Percentiles rank a stretch among this genome's conserved stretches.
Evolutionary conservation across 768 basidiomycete species (phyloP).

Genomic region (Coprinopsis strossmayeri): DNA sequence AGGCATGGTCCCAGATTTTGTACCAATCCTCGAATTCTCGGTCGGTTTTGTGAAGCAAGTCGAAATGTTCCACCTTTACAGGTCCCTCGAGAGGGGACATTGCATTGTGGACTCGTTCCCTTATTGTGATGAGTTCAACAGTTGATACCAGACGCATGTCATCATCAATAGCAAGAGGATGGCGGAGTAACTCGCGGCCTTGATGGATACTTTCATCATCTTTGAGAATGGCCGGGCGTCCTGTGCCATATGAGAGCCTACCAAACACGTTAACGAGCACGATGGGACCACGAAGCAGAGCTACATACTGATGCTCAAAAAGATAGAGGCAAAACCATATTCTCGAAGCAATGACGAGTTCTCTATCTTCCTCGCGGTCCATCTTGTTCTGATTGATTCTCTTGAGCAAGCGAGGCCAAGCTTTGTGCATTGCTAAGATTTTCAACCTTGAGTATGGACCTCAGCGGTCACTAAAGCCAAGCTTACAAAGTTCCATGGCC

Average conservation of each 20-base stretch:
- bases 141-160: constrained; percentile 94
- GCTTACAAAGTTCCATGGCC: constrained; percentile 88
- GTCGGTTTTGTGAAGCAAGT: constrained; percentile 67
- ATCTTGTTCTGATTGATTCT: constrained; percentile 69
- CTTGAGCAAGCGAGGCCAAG: constrained; percentile 77
- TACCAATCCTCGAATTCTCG: constrained; percentile 79
- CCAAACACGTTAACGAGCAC: not conserved
- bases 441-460: not conserved
- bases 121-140: constrained; percentile 85
- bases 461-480: constrained; percentile 1
- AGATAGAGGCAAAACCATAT: constrained; percentile 94
- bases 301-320: constrained; percentile 84
- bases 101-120: constrained; percentile 80
- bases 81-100: constrained; percentile 75
- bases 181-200: constrained; percentile 72
- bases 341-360: constrained; percentile 74
- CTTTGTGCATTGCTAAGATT: constrained; percentile 74
- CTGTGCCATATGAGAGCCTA: constrained; percentile 92
- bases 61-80: constrained; percentile 66
- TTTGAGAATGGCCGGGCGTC: constrained; percentile 85
- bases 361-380: constrained; percentile 57
- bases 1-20: constrained; percentile 68
- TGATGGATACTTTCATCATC: constrained; percentile 89
- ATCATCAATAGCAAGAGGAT: constrained; percentile 86
- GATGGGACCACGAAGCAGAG: not conserved